Conservation (phyloP, 2,329 filamentous ascomycete species). For the Fusarium palustre region DNA sequence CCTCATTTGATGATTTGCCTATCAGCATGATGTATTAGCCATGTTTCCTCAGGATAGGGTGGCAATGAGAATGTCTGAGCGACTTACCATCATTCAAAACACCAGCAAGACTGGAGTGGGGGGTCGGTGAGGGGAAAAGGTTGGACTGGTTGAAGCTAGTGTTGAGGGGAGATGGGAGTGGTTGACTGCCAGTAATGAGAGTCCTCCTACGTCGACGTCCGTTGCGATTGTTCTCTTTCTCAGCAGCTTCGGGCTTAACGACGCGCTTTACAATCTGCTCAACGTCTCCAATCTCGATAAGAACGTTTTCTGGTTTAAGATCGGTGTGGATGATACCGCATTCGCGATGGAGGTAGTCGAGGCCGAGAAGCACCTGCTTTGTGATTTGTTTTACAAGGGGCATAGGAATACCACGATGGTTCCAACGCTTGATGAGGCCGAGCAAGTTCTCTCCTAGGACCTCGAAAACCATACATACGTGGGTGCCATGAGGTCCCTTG, state of each 20-base stretch:
- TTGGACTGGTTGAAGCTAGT: slow-evolving; percentile 87
- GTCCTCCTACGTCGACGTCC: slow-evolving; percentile 90
- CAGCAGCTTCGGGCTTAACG: slow-evolving; percentile 80
- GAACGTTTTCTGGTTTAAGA: slow-evolving; percentile 95
- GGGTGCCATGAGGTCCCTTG: slow-evolving; percentile 93
- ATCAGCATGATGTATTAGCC: slow-evolving; percentile 29
- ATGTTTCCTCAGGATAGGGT: neutral
- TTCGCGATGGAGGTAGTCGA: slow-evolving; percentile 97
- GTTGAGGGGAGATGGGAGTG: slow-evolving; percentile 93
- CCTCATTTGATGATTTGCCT: slow-evolving; percentile 56
- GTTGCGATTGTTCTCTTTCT: slow-evolving; percentile 92
- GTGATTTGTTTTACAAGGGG: slow-evolving; percentile 98
- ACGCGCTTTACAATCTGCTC: slow-evolving; percentile 98
- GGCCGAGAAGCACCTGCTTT: slow-evolving; percentile 93
- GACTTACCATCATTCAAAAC: slow-evolving; percentile 81
- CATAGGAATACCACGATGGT: slow-evolving; percentile 97
- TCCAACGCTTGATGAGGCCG: slow-evolving; percentile 97
- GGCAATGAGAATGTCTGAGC: neutral
- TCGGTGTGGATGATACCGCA: slow-evolving; percentile 99
- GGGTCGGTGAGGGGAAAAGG: slow-evolving; percentile 71
- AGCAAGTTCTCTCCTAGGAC: slow-evolving; percentile 95
- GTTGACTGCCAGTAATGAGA: slow-evolving; percentile 96
- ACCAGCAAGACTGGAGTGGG: slow-evolving; percentile 83
- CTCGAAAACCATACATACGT: slow-evolving; percentile 99
- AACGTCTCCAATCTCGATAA: slow-evolving; percentile 98